Base-by-base conservation (phyloP, 345 rosid species). In the Firmiana major region DNA sequence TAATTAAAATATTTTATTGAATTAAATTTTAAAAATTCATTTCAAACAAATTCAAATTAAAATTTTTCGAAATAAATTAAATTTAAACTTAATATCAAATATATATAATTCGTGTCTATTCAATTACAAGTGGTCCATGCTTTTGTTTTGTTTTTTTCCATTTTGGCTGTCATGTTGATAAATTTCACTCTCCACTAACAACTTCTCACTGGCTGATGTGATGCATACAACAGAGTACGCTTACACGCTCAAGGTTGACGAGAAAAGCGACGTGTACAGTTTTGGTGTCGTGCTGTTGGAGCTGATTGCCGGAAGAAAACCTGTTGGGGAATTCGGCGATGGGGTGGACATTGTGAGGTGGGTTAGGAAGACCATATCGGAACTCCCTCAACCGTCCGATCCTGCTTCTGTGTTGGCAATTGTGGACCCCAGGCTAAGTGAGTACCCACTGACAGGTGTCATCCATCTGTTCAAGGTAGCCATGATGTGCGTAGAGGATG, bases 331-430 rank as follows among this genome's bases (percentile, higher is more conserved):
- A 51, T 92, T 94, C 67, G 98, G 94, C 16, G 98, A 94, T 10
- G 97, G 97, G 11, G 97, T 94, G 74, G 97, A 94, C 84, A 94
- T 94, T 36, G 97, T 94, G 45, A 79, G 93, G 80, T 94, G 98
- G 98, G 94, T 94, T 22, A 84, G 85, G 87, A 89, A 87, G 80
- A 91, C 91, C 13, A 76, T 79, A n/a, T 85, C 85, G 3, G 97
- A 94, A 71, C 85, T 90, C 19, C 28, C 92, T n/a, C 91, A 90
- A 81, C 93, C 94, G 10, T 87, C 93, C 0, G 88, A 93, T 73
- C 85, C 90, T 1, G 89, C 92, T 3, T 81, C 85, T 0, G 94
- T 88, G 31, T 31, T 90, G 53, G 92, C 97, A 3, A 82, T 91
- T 34, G 79, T 90, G 31, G 98, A 94, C 80, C 60, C 84, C 1